Evolutionary conservation across 192 early-diverging fungal genomes (phyloP).

Genomic region (Jimgerdemannia lactiflua): DNA sequence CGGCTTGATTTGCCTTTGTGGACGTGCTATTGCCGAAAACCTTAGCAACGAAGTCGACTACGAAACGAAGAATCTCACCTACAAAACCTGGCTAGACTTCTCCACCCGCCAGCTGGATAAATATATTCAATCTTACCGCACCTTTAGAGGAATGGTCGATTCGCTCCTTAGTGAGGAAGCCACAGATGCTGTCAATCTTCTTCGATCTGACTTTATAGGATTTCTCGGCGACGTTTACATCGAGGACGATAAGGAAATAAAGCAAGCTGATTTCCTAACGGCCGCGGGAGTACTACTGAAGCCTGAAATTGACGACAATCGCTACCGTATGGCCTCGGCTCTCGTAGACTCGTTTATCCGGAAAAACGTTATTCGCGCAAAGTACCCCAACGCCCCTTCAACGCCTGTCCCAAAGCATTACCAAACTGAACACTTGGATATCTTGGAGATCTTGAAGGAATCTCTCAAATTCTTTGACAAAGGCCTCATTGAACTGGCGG

Average conservation of each 20-base stretch:
- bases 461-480: constrained; percentile 22
- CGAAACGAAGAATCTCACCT: neutral
- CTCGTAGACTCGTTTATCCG: constrained; percentile 8
- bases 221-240: constrained; percentile 5
- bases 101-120: neutral
- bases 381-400: constrained; percentile 5
- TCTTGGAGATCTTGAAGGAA: constrained; percentile 19
- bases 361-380: constrained; percentile 2
- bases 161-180: constrained; percentile 6
- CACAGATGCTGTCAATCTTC: constrained; percentile 11
- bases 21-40: neutral
- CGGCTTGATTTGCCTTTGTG: constrained; percentile 8
- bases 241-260: constrained; percentile 1
- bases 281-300: constrained; percentile 11
- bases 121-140: constrained; percentile 2
- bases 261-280: constrained; percentile 5
- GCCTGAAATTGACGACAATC: neutral
- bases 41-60: neutral
- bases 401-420: constrained; percentile 9
- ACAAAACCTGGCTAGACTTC: constrained; percentile 6
- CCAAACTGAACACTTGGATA: constrained; percentile 8
- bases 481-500: constrained; percentile 9
- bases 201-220: constrained; percentile 16
- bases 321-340: constrained; percentile 10
- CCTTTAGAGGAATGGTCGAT: constrained; percentile 12